A percentile compares a stretch with the other conserved stretches of the same genome.
These are phyloP conservation scores for Yamadazyma blattariae DNA, from an alignment of 1,139 yeast genomes.

Conservation along the genomic window DNA sequence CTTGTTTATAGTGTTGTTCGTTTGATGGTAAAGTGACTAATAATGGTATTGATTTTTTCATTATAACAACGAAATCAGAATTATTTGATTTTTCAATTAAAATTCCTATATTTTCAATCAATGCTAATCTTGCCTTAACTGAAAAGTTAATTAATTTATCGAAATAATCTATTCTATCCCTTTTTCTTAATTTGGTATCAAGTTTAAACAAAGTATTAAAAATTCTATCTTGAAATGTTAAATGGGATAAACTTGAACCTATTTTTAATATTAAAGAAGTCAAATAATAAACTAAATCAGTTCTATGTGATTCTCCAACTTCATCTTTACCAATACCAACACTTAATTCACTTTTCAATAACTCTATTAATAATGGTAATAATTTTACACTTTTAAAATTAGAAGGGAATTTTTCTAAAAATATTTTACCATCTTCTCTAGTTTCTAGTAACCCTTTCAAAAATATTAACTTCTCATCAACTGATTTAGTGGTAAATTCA, in stretches of 20 bases:
- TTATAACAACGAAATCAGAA: conserved; percentile 34
- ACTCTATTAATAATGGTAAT: conserved; percentile 61
- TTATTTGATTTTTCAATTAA: conserved; percentile 53
- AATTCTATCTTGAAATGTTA: conserved; percentile 74
- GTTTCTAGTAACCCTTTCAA: conserved; percentile 56
- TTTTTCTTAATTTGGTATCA: conserved; percentile 29
- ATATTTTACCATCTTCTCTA: conserved; percentile 19
- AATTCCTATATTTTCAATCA: conserved; percentile 55
- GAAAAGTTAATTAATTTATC: conserved; percentile 41
- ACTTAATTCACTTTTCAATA: conserved; percentile 34
- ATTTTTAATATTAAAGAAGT: conserved; percentile 61
- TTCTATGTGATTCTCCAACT: conserved; percentile 11
- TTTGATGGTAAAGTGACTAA: conserved; percentile 26
- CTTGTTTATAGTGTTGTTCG: conserved; percentile 25
- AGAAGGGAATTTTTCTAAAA: conserved; percentile 69
- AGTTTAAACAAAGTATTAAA: conserved; percentile 33
- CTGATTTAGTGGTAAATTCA: conserved; percentile 73
- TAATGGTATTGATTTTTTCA: conserved; percentile 28
- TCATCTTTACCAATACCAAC: conserved; percentile 15
- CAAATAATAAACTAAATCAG: conserved; percentile 48
- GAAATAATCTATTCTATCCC: conserved; percentile 30
- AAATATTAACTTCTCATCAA: conserved; percentile 66
- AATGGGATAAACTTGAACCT: conserved; percentile 65
- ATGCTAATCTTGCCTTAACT: conserved; percentile 32
- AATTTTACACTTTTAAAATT: conserved; percentile 69